Evolutionary conservation across 1,139 yeast genomes (phyloP), one percentile per base, ranked within the genome.

Genomic region (Protomyces macrosporus): DNA sequence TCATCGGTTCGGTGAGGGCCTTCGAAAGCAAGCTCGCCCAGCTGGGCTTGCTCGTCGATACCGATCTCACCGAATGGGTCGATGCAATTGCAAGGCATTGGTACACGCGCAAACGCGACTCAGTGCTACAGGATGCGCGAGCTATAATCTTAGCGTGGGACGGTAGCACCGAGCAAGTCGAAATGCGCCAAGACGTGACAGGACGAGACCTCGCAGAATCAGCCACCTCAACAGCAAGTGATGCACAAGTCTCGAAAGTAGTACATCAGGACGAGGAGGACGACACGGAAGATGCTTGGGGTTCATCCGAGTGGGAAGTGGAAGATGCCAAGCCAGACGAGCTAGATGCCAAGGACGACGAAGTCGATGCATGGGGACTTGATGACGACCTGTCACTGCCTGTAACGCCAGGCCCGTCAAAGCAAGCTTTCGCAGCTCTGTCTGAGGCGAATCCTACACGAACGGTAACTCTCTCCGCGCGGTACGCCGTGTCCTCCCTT

Each of bases 241-340:
- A 39, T n/a, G 58, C 39, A n/a, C 16, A 23, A 35, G 53, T 45
- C 14, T n/a, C 53, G n/a, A 12, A 16, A n/a, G 3, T 16, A 9
- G 33, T 10, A 32, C 5, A 32, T 9, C 35, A n/a, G 7, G 45
- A 30, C 30, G 42, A 37, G 34, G 51, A 54, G 32, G 60, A 55
- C 6, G 45, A 23, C 14, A 53, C 33, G 12, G 60, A 45, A 6
- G 60, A 55, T 48, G 60, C 60, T 4, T 55, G 60, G 60, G 60
- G 60, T n/a, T 6, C 48, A 6, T 2, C 32, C 23, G 48, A 42
- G 3, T 42, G 48, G 48, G 48, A 42, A n/a, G 48, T 42, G 32
- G 48, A 42, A 16, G 48, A 42, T 5, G 7, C 33, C 3, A 42
- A 42, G 48, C 32, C 16, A n/a, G 23, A 23, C 23, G 30, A 14